phyloP scores from a whole-genome alignment of 2,329 filamentous ascomycete species.

The Aspergillus latus region DNA sequence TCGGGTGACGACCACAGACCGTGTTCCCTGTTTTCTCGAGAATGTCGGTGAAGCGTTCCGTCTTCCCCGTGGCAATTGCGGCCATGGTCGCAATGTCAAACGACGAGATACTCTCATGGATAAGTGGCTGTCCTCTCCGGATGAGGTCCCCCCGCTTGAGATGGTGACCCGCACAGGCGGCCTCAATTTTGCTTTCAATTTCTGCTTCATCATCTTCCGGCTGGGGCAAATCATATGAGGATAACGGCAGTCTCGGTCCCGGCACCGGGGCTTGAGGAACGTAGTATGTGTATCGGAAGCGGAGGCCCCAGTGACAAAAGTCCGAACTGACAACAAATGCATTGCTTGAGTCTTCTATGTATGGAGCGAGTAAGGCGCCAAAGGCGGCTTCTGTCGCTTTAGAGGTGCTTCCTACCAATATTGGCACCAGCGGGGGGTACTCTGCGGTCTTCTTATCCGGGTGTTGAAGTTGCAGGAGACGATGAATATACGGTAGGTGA shows the following conservation, averaged over 20 bases:
- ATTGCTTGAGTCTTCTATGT: conserved; percentile 70
- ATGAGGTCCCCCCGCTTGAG: conserved; percentile 35
- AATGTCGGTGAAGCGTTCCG: conserved; percentile 68
- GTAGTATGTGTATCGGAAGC: conserved; percentile 84
- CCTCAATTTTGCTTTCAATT: conserved; percentile 30
- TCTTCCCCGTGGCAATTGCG: conserved; percentile 74
- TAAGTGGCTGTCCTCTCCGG: conserved; percentile 48
- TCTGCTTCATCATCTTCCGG: conserved; percentile 30
- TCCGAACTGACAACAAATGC: conserved; percentile 90
- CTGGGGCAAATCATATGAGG: conserved; percentile 45
- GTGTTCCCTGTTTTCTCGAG: conserved; percentile 78
- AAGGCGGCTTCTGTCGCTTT: conserved; percentile 64
- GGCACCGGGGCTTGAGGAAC: conserved; percentile 50
- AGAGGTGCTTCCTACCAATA: conserved; percentile 78
- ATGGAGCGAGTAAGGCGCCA: conserved; percentile 72
- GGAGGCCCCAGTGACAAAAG: conserved; percentile 91
- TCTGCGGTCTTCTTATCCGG: conserved; percentile 51
- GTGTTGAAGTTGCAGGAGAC: conserved; percentile 60
- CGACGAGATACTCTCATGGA: conserved; percentile 80
- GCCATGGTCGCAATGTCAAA: conserved; percentile 82
- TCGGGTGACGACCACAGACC: conserved; percentile 91
- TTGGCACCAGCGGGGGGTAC: conserved; percentile 76
- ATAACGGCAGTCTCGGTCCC: conserved; percentile 36
- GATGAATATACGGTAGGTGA: conserved; percentile 92
- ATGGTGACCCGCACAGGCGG: conserved; percentile 30